Percentiles rank a stretch among this genome's conserved stretches.
phyloP scores from a whole-genome alignment of 2,329 filamentous ascomycete species.

The Podosphaera fusca region DNA sequence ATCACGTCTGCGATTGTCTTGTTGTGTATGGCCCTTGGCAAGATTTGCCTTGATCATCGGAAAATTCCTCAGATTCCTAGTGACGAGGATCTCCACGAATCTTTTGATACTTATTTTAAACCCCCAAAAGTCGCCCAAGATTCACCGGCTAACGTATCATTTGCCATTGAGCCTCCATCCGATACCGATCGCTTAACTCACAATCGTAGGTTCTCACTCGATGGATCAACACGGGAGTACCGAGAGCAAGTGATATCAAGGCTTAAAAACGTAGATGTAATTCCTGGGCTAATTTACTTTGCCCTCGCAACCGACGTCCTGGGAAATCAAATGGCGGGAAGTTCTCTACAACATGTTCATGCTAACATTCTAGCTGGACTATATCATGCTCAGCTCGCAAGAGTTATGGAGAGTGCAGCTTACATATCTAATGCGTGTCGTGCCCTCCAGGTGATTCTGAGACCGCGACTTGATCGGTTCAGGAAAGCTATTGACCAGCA shows the following conservation, averaged over 20 bases:
- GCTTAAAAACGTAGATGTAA: slow-evolving; percentile 50
- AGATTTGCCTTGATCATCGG: slow-evolving; percentile 41
- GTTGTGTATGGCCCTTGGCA: slow-evolving; percentile 64
- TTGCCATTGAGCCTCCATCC: slow-evolving; percentile 28
- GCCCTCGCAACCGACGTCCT: slow-evolving; percentile 70
- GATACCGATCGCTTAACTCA: slow-evolving; percentile 22
- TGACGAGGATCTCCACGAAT: slow-evolving; percentile 6
- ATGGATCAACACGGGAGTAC: slow-evolving; percentile 13
- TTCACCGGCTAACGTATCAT: slow-evolving; percentile 21
- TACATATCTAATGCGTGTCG: slow-evolving; percentile 34
- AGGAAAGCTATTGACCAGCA: slow-evolving; percentile 15
- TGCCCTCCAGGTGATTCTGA: slow-evolving; percentile 46
- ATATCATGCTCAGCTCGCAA: slow-evolving; percentile 70
- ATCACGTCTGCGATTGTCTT: slow-evolving; percentile 65
- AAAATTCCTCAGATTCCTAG: slow-evolving; percentile 35
- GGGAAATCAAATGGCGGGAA: slow-evolving; percentile 59
- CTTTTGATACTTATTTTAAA: slow-evolving; percentile 2
- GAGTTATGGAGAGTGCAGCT: slow-evolving; percentile 63
- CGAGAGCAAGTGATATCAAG: slow-evolving; percentile 7
- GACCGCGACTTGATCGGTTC: slow-evolving; percentile 27
- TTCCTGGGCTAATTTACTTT: slow-evolving; percentile 80
- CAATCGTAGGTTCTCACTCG: slow-evolving; percentile 27
- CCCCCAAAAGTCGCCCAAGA: slow-evolving; percentile 21
- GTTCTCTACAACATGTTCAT: slow-evolving; percentile 64
- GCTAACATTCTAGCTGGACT: slow-evolving; percentile 65